These are phyloP conservation scores for Jasminum sambac DNA, from an alignment of 257 asterid genomes.

Conservation along the genomic window DNA sequence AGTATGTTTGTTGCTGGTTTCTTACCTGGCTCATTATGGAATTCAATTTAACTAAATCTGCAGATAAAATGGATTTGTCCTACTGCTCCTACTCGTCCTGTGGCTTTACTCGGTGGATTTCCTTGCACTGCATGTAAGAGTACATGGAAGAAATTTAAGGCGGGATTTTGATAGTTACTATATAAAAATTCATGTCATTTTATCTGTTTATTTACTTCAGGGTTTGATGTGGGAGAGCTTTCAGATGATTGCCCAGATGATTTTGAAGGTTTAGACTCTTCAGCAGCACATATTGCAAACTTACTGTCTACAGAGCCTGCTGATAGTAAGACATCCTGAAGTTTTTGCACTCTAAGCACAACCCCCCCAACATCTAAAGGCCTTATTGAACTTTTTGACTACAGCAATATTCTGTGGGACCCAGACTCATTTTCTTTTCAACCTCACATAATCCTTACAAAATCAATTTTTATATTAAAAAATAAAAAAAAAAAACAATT, in stretches of 20 bases:
- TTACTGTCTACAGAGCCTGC: constrained; percentile 91
- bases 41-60: constrained; percentile 21
- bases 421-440: no score
- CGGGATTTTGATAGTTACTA: not conserved
- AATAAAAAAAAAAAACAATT: no score
- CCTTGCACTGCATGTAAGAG: constrained; percentile 95
- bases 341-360: not conserved
- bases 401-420: not conserved
- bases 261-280: constrained; percentile 87
- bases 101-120: constrained; percentile 90
- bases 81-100: constrained; percentile 97
- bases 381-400: not conserved
- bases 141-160: not conserved
- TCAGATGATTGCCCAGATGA: constrained; percentile 94
- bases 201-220: constrained; percentile 32
- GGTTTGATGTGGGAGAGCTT: constrained; percentile 96
- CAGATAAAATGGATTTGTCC: constrained; percentile 99
- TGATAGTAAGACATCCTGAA: constrained; percentile 58
- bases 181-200: not conserved
- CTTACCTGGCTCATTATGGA: not conserved
- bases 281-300: constrained; percentile 91
- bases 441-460: no score
- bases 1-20: not conserved
- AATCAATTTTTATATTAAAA: no score
- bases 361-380: not conserved